Evolutionary conservation across 2,329 filamentous ascomycete genomes (phyloP), one percentile per base, ranked within the genome.

Genomic region (Sphaerulina populicola): DNA sequence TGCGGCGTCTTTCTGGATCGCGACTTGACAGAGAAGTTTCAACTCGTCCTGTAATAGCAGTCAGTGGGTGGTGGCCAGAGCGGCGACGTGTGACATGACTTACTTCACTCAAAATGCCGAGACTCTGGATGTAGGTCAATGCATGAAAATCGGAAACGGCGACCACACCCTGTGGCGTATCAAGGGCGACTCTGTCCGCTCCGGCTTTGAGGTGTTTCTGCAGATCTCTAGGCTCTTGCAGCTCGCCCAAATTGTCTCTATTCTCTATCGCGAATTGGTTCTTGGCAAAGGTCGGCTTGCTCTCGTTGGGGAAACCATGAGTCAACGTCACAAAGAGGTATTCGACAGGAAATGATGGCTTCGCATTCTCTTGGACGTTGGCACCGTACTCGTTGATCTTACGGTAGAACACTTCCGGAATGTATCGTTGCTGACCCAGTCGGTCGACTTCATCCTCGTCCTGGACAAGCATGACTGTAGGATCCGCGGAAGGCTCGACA

Each of bases 351-450:
- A 98, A 98, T 41, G 86, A 83, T 0, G 93, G 93, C 67, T 96
- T 97, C 21, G 93, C 93, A 62, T 95, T 97, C 69, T 97, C 88
- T 67, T 96, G 93, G 6, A 97, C 93, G 61, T 91, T 95, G 57
- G 86, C 88, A 31, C 90, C 90, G 66, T 98, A 95, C 68, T 98
- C 91, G 69, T 98, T 98, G 69, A 95, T 88, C 60, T 81, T 83
- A 55, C 91, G 82, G 72, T 94, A 98, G 71, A 97, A 98, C 4
- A 98, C 91, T 64, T 98, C 93, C 0, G 93, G 93, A 18, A 98
- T 94, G 66, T 98, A 98, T 62, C 90, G 80, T 21, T 85, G 83
- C 50, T 81, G 82, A 71, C 74, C 49, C 73, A 81, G 60, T 10
- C 67, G 81, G 57, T 89, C 85, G 46, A 90, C 86, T 61, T 96